phyloP scores from a whole-genome alignment of 2,329 filamentous ascomycete species.

The Ceratocystis diversiconidia region DNA sequence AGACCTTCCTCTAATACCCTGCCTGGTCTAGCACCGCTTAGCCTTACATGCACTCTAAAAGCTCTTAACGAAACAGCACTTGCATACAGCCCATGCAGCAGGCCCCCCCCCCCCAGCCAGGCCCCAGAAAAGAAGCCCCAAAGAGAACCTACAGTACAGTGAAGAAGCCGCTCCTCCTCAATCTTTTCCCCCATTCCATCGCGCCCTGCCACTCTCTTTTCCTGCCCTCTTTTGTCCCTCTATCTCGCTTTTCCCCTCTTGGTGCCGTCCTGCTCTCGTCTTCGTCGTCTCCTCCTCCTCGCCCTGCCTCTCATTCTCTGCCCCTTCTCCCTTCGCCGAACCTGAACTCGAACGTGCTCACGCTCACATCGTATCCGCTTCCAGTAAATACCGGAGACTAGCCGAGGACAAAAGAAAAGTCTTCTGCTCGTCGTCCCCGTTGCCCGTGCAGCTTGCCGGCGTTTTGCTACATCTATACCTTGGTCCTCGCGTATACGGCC shows the following conservation, averaged over 20 bases:
- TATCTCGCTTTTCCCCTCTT: not conserved
- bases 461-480: not conserved
- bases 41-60: not conserved
- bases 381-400: not conserved
- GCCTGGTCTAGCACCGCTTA: not conserved
- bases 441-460: not conserved
- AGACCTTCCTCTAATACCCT: not conserved
- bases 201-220: slow-evolving; percentile 5
- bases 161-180: not conserved
- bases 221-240: not conserved
- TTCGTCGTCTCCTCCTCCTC: not conserved
- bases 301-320: not conserved
- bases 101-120: too few relatives aligned
- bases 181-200: slow-evolving; percentile 1
- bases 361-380: not conserved
- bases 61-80: not conserved
- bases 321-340: not conserved
- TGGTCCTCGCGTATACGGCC: not conserved
- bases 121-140: not conserved
- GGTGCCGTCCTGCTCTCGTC: not conserved
- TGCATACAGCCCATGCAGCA: not conserved
- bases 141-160: not conserved
- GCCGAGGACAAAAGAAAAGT: not conserved
- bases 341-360: not conserved
- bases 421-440: not conserved